Percentiles rank a stretch among this genome's conserved stretches.
These are phyloP conservation scores for Botryotinia convoluta DNA, from an alignment of 2,329 filamentous ascomycete species.

Conservation along the genomic window DNA sequence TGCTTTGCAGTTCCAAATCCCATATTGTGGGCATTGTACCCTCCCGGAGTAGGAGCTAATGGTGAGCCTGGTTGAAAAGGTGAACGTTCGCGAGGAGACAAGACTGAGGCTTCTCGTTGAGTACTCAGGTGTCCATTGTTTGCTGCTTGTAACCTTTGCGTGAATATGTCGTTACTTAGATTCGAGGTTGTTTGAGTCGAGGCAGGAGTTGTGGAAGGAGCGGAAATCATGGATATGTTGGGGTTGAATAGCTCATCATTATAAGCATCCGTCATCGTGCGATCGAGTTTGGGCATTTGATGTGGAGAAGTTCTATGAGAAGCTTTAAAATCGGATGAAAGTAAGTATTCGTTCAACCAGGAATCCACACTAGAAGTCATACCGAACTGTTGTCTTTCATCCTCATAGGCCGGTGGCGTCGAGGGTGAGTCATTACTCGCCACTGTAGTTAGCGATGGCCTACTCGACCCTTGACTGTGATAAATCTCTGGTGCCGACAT, in stretches of 20 bases:
- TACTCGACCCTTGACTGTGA: slow-evolving; percentile 13
- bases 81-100: slow-evolving; percentile 63
- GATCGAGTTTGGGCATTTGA: slow-evolving; percentile 69
- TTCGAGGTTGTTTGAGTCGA: slow-evolving; percentile 38
- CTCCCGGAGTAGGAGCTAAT: slow-evolving; percentile 46
- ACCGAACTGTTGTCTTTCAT: slow-evolving; percentile 56
- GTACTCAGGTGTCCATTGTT: slow-evolving; percentile 70
- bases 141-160: slow-evolving; percentile 73
- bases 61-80: slow-evolving; percentile 76
- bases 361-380: slow-evolving; percentile 42
- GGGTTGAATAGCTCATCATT: slow-evolving; percentile 83
- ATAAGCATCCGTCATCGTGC: slow-evolving; percentile 83
- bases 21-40: slow-evolving; percentile 40
- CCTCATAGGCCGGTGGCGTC: slow-evolving; percentile 52
- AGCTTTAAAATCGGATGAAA: slow-evolving; percentile 44
- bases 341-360: slow-evolving; percentile 68
- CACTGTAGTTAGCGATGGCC: slow-evolving; percentile 54
- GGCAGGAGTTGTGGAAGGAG: slow-evolving; percentile 49
- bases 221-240: slow-evolving; percentile 57
- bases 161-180: slow-evolving; percentile 61
- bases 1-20: slow-evolving; percentile 56
- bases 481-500: slow-evolving; percentile 32
- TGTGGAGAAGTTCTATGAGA: slow-evolving; percentile 50
- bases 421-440: slow-evolving; percentile 61
- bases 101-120: slow-evolving; percentile 47